Base-by-base conservation (phyloP, 768 basidiomycete species). In the Piloderma croceum region DNA sequence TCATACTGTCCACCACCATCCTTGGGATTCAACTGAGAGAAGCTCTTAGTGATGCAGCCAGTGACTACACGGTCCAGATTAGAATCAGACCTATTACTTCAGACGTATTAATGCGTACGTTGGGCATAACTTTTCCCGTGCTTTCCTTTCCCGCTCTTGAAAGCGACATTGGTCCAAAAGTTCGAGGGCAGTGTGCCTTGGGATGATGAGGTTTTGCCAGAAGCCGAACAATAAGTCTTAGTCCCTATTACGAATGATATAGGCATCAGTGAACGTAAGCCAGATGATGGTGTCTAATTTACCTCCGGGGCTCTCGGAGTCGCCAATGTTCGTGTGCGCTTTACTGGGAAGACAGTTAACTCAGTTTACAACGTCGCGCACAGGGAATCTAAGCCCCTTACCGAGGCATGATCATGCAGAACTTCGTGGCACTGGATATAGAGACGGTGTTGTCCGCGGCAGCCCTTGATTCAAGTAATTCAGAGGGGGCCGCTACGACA, bases 1-100 rank as follows among this genome's bases (percentile, higher is more conserved):
- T 58, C 56, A 46, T 58, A 58, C 44, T 57, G 56, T 12, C 56
- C 56, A 7, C 56, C 56, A 17, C 33, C 47, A 38, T 57, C 56
- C 24, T 44, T 40, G 1, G 56, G 49, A 40, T 57, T 57, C 34
- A 57, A 42, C 7, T 49, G 54, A 38, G 23, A 39, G 13, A 53
- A 49, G 29, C 48, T 41, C 22, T 42, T 46, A 5, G 54, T 19
- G 32, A 57, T 57, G 43, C 56, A 57, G 18, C 56, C 56, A 18
- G 56, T 57, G 21, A 57, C 56, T 57, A 18, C 5, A 5, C 15
- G n/a, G 31, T 17, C 25, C 12, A 17, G 10, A 29, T n/a, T n/a
- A n/a, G n/a, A n/a, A n/a, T n/a, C n/a, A n/a, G n/a, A n/a, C n/a
- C n/a, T n/a, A n/a, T n/a, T n/a, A n/a, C n/a, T n/a, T n/a, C n/a